phyloP scores from a whole-genome alignment of 2,329 filamentous ascomycete genomes.

The Talaromyces atroroseus region DNA sequence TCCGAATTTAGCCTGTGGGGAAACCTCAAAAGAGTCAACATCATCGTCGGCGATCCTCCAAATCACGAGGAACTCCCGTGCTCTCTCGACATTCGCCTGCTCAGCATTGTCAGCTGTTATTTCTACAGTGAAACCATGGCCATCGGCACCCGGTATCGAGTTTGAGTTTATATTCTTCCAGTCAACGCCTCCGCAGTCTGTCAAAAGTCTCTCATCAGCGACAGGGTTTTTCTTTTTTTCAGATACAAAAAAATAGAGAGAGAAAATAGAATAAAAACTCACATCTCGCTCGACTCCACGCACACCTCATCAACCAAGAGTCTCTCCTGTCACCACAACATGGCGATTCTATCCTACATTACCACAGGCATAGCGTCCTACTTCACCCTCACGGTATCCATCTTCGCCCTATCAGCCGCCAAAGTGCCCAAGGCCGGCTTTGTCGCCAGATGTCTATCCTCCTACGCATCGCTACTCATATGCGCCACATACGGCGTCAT shows the following conservation, averaged over 20 bases:
- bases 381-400: conserved; percentile 52
- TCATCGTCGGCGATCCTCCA: background rate
- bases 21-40: background rate
- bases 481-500: conserved; percentile 68
- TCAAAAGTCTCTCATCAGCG: background rate
- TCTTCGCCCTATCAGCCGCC: conserved; percentile 38
- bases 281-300: background rate
- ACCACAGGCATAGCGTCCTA: conserved; percentile 60
- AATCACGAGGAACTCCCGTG: background rate
- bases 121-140: background rate
- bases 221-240: too few relatives aligned
- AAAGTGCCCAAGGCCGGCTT: conserved; percentile 43
- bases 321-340: conserved; percentile 21
- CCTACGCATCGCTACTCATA: conserved; percentile 41
- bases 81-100: background rate
- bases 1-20: background rate
- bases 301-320: background rate
- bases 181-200: background rate
- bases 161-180: background rate
- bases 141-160: background rate
- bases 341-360: conserved; percentile 59
- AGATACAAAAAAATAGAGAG: too few relatives aligned
- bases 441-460: conserved; percentile 41
- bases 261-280: too few relatives aligned
- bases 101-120: background rate